phyloP scores from a whole-genome alignment of 768 basidiomycete genomes.

The Boletus vermiculosoides region DNA sequence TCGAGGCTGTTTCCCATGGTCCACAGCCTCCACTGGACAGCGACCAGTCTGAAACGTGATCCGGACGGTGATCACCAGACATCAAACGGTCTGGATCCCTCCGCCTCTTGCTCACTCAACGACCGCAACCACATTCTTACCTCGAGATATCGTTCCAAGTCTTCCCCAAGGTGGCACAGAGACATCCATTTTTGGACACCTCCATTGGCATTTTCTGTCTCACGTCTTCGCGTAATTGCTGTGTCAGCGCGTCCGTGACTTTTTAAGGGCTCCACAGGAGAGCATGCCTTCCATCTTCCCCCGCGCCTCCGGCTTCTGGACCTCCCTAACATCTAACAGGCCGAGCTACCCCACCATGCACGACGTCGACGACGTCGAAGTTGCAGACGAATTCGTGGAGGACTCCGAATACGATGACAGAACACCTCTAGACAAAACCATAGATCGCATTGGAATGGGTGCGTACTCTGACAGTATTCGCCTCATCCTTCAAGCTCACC shows the following conservation, averaged over 20 bases:
- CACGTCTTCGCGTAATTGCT: slow-evolving; percentile 15
- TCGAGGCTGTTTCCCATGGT: background rate
- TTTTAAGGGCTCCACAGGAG: background rate
- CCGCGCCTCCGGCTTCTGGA: slow-evolving; percentile 52
- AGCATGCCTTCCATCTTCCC: slow-evolving; percentile 43
- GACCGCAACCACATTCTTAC: background rate
- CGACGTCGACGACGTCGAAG: slow-evolving; percentile 33
- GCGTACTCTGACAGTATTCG: slow-evolving; percentile 15
- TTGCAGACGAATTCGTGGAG: slow-evolving; percentile 23
- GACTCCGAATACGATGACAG: slow-evolving; percentile 40
- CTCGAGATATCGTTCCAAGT: background rate
- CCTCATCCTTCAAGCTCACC: background rate
- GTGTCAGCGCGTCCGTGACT: background rate
- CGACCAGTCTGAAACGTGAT: slow-evolving; percentile 7
- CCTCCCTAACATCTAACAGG: slow-evolving; percentile 28
- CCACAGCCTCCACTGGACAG: background rate
- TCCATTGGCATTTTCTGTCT: background rate
- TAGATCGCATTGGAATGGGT: slow-evolving; percentile 91
- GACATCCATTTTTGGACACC: background rate
- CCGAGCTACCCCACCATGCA: slow-evolving; percentile 42
- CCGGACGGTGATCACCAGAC: background rate
- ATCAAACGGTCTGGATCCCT: background rate
- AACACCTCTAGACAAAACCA: slow-evolving; percentile 77
- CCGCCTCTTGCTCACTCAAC: background rate
- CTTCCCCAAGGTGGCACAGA: background rate